Percentiles rank a stretch among this genome's conserved stretches.
Evolutionary conservation across 2,329 filamentous ascomycete species (phyloP).

Genomic region (Epichloe coenophiala): DNA sequence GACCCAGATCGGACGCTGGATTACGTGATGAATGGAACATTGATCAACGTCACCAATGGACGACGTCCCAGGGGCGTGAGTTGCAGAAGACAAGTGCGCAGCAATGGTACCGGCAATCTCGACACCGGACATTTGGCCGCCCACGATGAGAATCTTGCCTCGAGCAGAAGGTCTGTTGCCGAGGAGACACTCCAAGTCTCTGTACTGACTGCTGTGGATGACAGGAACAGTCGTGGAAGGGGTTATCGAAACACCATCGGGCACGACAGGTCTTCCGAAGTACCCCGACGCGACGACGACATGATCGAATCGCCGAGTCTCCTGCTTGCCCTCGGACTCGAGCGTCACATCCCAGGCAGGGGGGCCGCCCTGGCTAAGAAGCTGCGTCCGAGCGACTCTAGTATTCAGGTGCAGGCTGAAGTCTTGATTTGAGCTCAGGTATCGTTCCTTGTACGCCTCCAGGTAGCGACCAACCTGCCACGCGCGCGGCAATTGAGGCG

Average conservation of each 20-base stretch:
- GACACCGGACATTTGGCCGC: conserved; percentile 71
- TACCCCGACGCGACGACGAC: conserved; percentile 64
- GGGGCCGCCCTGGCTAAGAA: conserved; percentile 11
- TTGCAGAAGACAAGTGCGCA: conserved; percentile 52
- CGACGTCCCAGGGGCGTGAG: conserved; percentile 34
- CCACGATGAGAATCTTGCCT: conserved; percentile 58
- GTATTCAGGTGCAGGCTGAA: conserved; percentile 36
- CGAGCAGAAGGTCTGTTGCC: conserved; percentile 21
- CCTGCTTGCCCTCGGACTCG: conserved; percentile 20
- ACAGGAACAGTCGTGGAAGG: conserved; percentile 29
- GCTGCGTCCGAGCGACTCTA: conserved; percentile 27
- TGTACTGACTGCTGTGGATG: conserved; percentile 56
- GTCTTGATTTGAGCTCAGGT: conserved; percentile 29
- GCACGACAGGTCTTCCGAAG: conserved; percentile 49
- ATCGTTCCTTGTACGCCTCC: conserved; percentile 46
- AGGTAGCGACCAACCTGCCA: conserved; percentile 68
- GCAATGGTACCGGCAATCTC: conserved; percentile 65
- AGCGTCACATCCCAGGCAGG: conserved; percentile 29
- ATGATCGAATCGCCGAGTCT: conserved; percentile 50
- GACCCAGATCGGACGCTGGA: conserved; percentile 58
- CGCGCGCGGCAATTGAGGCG: conserved; percentile 57
- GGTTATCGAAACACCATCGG: conserved; percentile 25
- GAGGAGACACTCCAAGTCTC: conserved; percentile 37
- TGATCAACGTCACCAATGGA: conserved; percentile 28
- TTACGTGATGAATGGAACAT: conserved; percentile 53